Base-by-base conservation (phyloP, 768 basidiomycete genomes). In the Dioszegia aurantiaca region DNA sequence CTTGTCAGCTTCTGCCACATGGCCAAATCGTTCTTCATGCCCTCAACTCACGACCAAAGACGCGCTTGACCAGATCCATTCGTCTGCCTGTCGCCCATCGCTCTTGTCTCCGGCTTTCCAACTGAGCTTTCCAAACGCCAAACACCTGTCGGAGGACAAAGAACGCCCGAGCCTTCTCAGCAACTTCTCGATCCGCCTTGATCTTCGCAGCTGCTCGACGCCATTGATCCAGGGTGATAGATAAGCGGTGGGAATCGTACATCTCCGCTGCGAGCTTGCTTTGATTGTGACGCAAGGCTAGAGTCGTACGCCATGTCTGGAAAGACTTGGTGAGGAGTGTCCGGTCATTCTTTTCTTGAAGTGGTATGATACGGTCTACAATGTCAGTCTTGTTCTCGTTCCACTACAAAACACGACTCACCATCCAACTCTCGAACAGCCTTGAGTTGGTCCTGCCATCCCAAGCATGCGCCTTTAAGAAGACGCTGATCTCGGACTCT, bases 111-210 rank as follows among this genome's bases (percentile, higher is more conserved):
- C 46, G 54, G 24, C 17, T 11, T 3, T 40, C 53, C 28, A 60
- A 36, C n/a, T 39, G 42, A 2, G 14, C 19, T 27, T 55, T 57
- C 72, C 72, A 73, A 1, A 39, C 56, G 31, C 36, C 53, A 19
- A 62, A 55, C 21, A 54, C 65, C 26, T 48, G 48, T 14, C 65
- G 46, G 23, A 61, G 56, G 11, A 56, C 26, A 56, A 73, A 73
- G 65, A 67, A 73, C 2, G 60, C 69, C 10, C 49, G 52, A 3
- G 69, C 69, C 24, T 65, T 69, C 28, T 66, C 62, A 8, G 70
- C 70, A 11, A 44, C 45, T 0, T 46, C 44, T 4, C 16, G 11
- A 31, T 72, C 46, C 6, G 4, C 36, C 30, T 47, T n/a, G 37
- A 63, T 53, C 42, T 39, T 66, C 2, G 17, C 17, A 0, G 56